Evolutionary conservation across 192 early-diverging fungal genomes (phyloP), one percentile per base, ranked within the genome.

Genomic region (Coemansia aciculifera): DNA sequence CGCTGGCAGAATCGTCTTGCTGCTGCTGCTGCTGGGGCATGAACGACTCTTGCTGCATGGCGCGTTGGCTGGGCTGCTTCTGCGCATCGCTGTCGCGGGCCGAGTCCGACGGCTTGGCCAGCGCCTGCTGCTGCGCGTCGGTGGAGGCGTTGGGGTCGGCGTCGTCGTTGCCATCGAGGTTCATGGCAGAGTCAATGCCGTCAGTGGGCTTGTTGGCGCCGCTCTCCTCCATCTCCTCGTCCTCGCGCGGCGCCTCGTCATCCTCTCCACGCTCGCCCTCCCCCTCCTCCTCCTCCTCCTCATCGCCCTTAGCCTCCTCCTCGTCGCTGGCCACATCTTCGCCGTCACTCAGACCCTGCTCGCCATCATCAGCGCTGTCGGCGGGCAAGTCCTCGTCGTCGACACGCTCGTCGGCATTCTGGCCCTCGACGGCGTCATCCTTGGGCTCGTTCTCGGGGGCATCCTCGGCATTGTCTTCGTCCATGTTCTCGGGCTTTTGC

Each of bases 121-220:
- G 39, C 3, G 74, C 59, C 31, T 73, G 57, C 36, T 77, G 67
- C 63, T 83, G 73, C 37, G 81, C 76, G 1, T 70, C 38, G 2
- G 75, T 71, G 19, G 59, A 60, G 9, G 59, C 59, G 67, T 75
- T 67, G 27, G 71, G 61, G 24, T 73, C 72, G 17, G 66, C 72
- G 12, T 79, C 82, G 54, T 79, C 85, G 17, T 79, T 69, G 61
- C 81, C 82, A 56, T 87, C 86, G 65, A 82, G 75, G 62, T 89
- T 85, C 63, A 86, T 85, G 10, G 84, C 85, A 32, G 73, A 74
- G 48, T 87, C 87, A 15, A 84, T 77, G 40, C 89, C 85, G 31
- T 86, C 72, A 31, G 74, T 79, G 21, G 78, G 72, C 66, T 89
- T 86, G 62, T 90, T 76, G 17, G 86, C 85, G 13, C 79, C 79